These are phyloP conservation scores for Talaromyces sp. DNA, from an alignment of 2,329 filamentous ascomycete genomes.

Conservation along the genomic window DNA sequence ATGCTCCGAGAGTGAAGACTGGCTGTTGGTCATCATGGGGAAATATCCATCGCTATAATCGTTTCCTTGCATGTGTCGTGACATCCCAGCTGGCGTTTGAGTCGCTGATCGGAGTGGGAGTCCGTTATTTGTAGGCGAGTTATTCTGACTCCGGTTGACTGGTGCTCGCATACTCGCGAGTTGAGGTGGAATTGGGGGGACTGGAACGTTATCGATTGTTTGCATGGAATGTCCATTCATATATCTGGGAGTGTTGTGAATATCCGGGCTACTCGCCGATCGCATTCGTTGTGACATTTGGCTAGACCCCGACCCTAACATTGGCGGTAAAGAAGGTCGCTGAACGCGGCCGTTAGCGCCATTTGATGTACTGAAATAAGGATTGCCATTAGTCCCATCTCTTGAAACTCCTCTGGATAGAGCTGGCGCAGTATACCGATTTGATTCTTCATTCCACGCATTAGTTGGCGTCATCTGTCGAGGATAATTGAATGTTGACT, in stretches of 20 bases:
- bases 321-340: constrained; percentile 74
- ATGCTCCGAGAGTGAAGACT: constrained; percentile 14
- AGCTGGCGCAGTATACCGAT: constrained; percentile 84
- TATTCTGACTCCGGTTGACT: constrained; percentile 74
- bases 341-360: constrained; percentile 57
- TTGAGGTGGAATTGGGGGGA: constrained; percentile 73
- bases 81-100: constrained; percentile 63
- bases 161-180: constrained; percentile 57
- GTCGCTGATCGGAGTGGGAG: constrained; percentile 66
- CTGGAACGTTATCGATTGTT: constrained; percentile 59
- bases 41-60: constrained; percentile 35
- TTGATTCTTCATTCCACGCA: constrained; percentile 68
- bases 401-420: constrained; percentile 77
- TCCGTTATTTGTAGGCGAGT: constrained; percentile 68
- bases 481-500: constrained; percentile 72
- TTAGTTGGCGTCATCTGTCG: constrained; percentile 67
- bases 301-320: constrained; percentile 55
- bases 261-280: constrained; percentile 93
- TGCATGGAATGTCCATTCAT: constrained; percentile 53
- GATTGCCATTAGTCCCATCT: constrained; percentile 65
- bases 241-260: constrained; percentile 58
- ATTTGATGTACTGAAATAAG: constrained; percentile 54
- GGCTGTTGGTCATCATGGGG: constrained; percentile 14
- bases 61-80: constrained; percentile 44
- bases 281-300: constrained; percentile 66